Evolutionary conservation across 192 early-diverging fungal species (phyloP).

Genomic region (Coemansia sp.): DNA sequence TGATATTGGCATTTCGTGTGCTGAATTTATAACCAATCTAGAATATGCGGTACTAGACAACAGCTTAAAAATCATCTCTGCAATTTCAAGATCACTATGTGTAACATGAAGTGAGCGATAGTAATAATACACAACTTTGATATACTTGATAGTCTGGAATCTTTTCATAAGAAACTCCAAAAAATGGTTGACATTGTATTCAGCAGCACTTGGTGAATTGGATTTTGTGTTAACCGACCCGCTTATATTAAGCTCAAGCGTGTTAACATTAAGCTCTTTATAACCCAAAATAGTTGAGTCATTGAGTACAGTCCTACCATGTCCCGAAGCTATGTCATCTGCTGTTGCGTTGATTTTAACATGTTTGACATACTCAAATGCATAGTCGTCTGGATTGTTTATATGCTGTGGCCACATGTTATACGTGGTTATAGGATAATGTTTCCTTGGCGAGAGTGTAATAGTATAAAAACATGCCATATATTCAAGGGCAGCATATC

Average conservation of each 20-base stretch:
- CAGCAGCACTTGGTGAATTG: background rate
- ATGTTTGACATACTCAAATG: background rate
- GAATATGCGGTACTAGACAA: background rate
- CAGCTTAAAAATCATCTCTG: background rate
- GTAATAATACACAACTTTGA: background rate
- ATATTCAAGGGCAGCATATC: background rate
- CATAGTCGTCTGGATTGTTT: background rate
- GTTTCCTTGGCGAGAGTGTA: background rate
- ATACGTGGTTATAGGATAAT: background rate
- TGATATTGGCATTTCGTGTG: background rate
- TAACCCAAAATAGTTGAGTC: background rate
- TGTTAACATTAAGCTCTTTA: background rate
- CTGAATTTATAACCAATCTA: background rate
- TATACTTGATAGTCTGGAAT: background rate
- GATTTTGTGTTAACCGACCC: background rate
- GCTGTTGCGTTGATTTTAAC: background rate
- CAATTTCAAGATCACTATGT: background rate
- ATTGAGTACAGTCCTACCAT: background rate
- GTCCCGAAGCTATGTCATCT: background rate
- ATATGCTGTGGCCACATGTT: background rate
- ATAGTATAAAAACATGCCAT: background rate
- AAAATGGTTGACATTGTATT: background rate
- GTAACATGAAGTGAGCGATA: background rate
- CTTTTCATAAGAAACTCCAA: background rate
- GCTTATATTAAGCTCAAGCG: background rate